phyloP scores from a whole-genome alignment of 2,329 filamentous ascomycete genomes.

The Fusarium agapanthi region DNA sequence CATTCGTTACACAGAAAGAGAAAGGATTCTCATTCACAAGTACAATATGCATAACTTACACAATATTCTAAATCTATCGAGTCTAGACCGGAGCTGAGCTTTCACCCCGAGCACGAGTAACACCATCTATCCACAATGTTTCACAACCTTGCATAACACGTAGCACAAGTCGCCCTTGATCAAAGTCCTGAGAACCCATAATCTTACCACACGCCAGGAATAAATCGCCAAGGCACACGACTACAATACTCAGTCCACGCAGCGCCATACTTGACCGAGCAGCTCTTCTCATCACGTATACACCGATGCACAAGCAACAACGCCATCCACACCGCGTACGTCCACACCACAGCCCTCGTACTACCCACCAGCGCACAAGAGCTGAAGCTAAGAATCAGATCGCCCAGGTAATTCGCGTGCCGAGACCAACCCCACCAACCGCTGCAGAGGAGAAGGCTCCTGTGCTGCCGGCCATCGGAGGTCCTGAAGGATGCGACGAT shows the following conservation, averaged over 20 bases:
- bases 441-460: slow-evolving; percentile 42
- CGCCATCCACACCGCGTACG: slow-evolving; percentile 56
- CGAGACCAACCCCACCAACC: slow-evolving; percentile 46
- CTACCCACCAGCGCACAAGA: slow-evolving; percentile 54
- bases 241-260: slow-evolving; percentile 55
- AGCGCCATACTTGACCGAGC: slow-evolving; percentile 54
- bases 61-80: background rate
- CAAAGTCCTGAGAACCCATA: accelerated
- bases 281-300: slow-evolving; percentile 55
- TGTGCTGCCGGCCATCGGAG: slow-evolving; percentile 51
- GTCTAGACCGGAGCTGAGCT: background rate
- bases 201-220: slow-evolving; percentile 46
- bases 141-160: background rate
- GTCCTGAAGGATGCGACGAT: slow-evolving; percentile 53
- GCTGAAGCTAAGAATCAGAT: slow-evolving; percentile 46
- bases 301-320: slow-evolving; percentile 55
- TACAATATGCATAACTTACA: background rate
- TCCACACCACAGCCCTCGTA: slow-evolving; percentile 52
- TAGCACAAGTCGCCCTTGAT: no score
- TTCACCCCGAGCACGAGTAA: background rate
- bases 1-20: background rate
- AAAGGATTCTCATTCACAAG: accelerated
- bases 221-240: slow-evolving; percentile 52
- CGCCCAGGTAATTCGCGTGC: slow-evolving; percentile 44
- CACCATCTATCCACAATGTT: background rate